Evolutionary conservation across 2,329 filamentous ascomycete species (phyloP).

Genomic region (Cyphellophora europaea): DNA sequence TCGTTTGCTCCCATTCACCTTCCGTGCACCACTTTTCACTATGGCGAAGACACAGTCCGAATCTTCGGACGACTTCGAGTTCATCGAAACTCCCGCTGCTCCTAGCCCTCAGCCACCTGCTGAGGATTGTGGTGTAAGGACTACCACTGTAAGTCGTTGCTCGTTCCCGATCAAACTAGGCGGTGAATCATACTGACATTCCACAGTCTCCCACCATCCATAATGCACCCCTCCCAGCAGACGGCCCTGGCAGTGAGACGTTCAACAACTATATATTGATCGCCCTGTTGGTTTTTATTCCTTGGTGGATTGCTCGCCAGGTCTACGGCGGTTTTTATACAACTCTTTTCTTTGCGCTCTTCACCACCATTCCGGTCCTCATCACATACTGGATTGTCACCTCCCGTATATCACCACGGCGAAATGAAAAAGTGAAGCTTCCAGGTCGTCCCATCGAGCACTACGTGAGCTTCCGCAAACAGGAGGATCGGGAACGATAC

Average conservation of each 20-base stretch:
- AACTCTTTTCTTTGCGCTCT: slow-evolving; percentile 71
- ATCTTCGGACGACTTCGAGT: slow-evolving; percentile 40
- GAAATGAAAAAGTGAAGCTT: slow-evolving; percentile 82
- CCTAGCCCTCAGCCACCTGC: slow-evolving; percentile 40
- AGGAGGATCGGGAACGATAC: slow-evolving; percentile 37
- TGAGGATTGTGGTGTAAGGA: slow-evolving; percentile 51
- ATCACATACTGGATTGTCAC: slow-evolving; percentile 71
- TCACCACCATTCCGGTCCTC: slow-evolving; percentile 72
- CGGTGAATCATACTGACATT: slow-evolving; percentile 13
- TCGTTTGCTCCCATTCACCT: slow-evolving; percentile 14
- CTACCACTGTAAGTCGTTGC: slow-evolving; percentile 50
- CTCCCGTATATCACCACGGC: slow-evolving; percentile 74
- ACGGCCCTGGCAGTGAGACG: slow-evolving; percentile 70
- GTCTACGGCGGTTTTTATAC: slow-evolving; percentile 80
- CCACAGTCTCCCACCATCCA: slow-evolving; percentile 75
- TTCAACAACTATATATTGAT: slow-evolving; percentile 80
- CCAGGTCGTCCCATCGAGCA: slow-evolving; percentile 82
- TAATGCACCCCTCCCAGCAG: slow-evolving; percentile 87
- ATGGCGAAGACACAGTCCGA: slow-evolving; percentile 34
- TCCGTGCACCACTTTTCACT: slow-evolving; percentile 17
- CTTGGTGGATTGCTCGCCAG: slow-evolving; percentile 74
- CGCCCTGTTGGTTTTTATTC: slow-evolving; percentile 59
- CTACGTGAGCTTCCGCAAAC: slow-evolving; percentile 52
- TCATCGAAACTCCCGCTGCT: slow-evolving; percentile 52
- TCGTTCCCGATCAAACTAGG: neutral